These are phyloP conservation scores for Mycena chlorophos DNA, from an alignment of 768 basidiomycete species.

Conservation along the genomic window DNA sequence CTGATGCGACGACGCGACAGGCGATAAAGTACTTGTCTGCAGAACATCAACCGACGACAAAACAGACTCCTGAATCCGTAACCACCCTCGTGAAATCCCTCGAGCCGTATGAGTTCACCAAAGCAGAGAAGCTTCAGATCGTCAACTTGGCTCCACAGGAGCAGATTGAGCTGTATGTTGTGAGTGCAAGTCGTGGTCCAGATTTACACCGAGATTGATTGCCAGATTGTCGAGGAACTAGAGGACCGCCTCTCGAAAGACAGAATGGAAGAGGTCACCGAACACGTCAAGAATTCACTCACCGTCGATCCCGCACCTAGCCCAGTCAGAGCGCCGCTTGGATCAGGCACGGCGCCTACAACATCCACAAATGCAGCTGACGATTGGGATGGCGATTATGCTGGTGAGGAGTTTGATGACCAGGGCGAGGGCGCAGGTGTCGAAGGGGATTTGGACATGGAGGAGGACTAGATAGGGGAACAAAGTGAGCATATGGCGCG, in stretches of 20 bases:
- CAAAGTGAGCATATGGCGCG: too few relatives aligned
- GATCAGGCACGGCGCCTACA: neutral
- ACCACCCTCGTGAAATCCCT: constrained; percentile 66
- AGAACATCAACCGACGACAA: constrained; percentile 64
- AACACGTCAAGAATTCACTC: constrained; percentile 50
- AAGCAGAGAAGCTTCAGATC: constrained; percentile 88
- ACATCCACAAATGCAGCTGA: constrained; percentile 15
- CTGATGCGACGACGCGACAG: too few relatives aligned
- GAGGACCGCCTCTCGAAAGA: constrained; percentile 74
- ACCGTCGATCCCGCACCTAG: constrained; percentile 13
- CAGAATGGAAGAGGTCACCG: constrained; percentile 66
- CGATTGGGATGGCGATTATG: constrained; percentile 39
- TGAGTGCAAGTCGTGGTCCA: constrained; percentile 42
- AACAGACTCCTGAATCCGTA: constrained; percentile 68
- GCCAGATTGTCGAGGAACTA: constrained; percentile 89
- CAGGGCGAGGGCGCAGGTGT: constrained; percentile 63
- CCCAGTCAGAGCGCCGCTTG: neutral
- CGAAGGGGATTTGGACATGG: constrained; percentile 72
- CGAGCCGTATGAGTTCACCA: constrained; percentile 72
- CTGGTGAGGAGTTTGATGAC: constrained; percentile 65
- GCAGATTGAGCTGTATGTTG: constrained; percentile 86
- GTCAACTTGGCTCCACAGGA: constrained; percentile 86
- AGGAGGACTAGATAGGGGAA: constrained; percentile 48
- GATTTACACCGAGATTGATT: neutral
- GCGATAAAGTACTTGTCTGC: constrained; percentile 83